These are phyloP conservation scores for Penicillium griseofulvum DNA, from an alignment of 2,329 filamentous ascomycete species.

Conservation along the genomic window DNA sequence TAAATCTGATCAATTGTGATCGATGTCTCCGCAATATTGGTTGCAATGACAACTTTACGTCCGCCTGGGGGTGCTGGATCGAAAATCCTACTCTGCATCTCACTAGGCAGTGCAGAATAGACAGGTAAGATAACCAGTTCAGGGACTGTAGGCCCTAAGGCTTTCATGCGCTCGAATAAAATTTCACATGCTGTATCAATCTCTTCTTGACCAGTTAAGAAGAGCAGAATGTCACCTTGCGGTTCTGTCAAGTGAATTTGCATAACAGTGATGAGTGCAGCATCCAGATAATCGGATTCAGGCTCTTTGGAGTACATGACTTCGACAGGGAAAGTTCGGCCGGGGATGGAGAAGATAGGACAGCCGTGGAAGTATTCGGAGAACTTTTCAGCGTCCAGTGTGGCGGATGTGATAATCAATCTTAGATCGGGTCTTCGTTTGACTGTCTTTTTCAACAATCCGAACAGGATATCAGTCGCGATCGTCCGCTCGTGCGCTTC, in stretches of 20 bases:
- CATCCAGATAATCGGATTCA: slow-evolving; percentile 91
- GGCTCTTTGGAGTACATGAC: slow-evolving; percentile 93
- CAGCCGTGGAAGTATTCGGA: slow-evolving; percentile 94
- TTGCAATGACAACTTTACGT: slow-evolving; percentile 94
- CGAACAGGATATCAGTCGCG: slow-evolving; percentile 91
- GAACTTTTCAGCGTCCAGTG: slow-evolving; percentile 95
- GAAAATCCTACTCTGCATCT: slow-evolving; percentile 93
- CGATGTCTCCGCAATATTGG: slow-evolving; percentile 96
- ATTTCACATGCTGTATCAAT: slow-evolving; percentile 96
- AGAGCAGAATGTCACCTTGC: slow-evolving; percentile 89
- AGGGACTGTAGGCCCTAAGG: slow-evolving; percentile 82
- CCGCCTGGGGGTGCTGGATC: slow-evolving; percentile 83
- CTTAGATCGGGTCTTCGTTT: slow-evolving; percentile 84
- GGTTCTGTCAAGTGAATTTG: slow-evolving; percentile 95
- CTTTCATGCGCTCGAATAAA: slow-evolving; percentile 92
- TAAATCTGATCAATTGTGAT: slow-evolving; percentile 98
- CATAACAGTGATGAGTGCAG: slow-evolving; percentile 94
- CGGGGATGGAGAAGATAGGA: slow-evolving; percentile 94
- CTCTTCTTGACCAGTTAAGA: slow-evolving; percentile 95
- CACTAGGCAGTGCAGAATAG: slow-evolving; percentile 89
- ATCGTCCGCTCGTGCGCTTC: slow-evolving; percentile 98
- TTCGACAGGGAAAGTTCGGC: slow-evolving; percentile 91
- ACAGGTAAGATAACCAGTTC: slow-evolving; percentile 91
- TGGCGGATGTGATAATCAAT: slow-evolving; percentile 94
- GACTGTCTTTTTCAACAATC: slow-evolving; percentile 87